Evolutionary conservation across 2,329 filamentous ascomycete genomes (phyloP).

Genomic region (Monilinia polystroma): DNA sequence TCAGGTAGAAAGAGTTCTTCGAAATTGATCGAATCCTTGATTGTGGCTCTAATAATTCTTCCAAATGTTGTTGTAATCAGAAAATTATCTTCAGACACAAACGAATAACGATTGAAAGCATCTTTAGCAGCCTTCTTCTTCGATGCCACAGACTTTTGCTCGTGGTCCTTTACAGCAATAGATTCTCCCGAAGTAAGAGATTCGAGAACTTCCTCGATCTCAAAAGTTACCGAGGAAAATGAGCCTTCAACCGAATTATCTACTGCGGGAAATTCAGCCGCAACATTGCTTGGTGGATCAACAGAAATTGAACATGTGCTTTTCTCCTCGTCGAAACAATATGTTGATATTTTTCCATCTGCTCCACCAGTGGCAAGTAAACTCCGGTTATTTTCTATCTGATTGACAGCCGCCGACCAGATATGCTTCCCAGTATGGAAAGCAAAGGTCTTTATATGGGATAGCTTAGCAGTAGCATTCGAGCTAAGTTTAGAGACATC

Average conservation of each 20-base stretch:
- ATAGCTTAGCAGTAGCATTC: constrained; percentile 41
- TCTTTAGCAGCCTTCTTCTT: constrained; percentile 45
- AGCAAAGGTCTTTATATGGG: constrained; percentile 55
- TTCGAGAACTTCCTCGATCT: constrained; percentile 25
- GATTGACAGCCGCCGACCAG: constrained; percentile 67
- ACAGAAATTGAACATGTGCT: not conserved
- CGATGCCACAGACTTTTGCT: not conserved
- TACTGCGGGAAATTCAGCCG: too few species aligned
- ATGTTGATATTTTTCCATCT: constrained; percentile 65
- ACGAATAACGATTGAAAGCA: constrained; percentile 62
- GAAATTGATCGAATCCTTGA: constrained; percentile 31
- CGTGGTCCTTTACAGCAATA: not conserved
- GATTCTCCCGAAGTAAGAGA: not conserved
- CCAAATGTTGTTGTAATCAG: constrained; percentile 62
- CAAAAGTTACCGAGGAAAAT: constrained; percentile 11
- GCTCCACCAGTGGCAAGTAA: constrained; percentile 71
- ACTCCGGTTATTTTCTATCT: not conserved
- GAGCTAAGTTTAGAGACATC: not conserved
- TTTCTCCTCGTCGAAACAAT: constrained; percentile 14
- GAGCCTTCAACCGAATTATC: not conserved
- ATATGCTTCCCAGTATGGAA: constrained; percentile 87
- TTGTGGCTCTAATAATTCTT: constrained; percentile 51
- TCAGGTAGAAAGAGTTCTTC: constrained; percentile 38
- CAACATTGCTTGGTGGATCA: not conserved
- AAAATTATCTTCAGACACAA: constrained; percentile 53